Percentiles rank a stretch among this genome's conserved stretches.
These are phyloP conservation scores for Chaetomium sp. DNA, from an alignment of 2,329 filamentous ascomycete genomes.

Conservation along the genomic window DNA sequence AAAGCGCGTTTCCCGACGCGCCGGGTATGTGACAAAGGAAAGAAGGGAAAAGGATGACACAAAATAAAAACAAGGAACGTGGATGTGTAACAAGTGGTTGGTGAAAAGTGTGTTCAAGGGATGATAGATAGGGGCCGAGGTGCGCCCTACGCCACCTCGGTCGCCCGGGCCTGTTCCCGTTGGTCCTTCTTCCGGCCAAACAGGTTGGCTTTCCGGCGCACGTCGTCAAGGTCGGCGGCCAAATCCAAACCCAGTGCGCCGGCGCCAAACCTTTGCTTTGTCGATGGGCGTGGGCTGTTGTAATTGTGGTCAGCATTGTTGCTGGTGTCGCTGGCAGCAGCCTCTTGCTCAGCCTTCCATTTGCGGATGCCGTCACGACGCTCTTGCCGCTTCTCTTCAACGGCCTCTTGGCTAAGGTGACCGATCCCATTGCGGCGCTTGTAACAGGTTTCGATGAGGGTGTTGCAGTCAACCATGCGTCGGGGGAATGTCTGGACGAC, in stretches of 20 bases:
- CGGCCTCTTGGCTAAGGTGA: conserved; percentile 71
- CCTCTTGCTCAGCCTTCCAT: conserved; percentile 40
- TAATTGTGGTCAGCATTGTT: too few relatives aligned
- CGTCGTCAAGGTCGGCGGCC: conserved; percentile 29
- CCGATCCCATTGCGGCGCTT: conserved; percentile 73
- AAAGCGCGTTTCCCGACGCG: conserved; percentile 11
- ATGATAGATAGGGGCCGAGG: conserved; percentile 22
- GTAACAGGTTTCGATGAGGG: conserved; percentile 76
- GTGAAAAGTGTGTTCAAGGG: conserved; percentile 4
- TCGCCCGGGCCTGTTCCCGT: conserved; percentile 24
- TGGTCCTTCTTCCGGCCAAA: conserved; percentile 39
- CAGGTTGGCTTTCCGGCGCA: conserved; percentile 38
- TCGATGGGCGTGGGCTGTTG: conserved; percentile 3
- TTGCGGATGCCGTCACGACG: conserved; percentile 44
- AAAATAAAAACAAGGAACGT: background rate
- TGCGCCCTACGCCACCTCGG: conserved; percentile 28
- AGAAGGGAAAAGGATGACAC: conserved; percentile 7
- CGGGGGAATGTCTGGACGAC: conserved; percentile 84
- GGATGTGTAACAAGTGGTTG: background rate
- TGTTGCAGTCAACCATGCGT: conserved; percentile 73
- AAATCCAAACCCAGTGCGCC: conserved; percentile 20
- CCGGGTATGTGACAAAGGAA: background rate
- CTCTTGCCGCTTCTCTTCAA: conserved; percentile 69
- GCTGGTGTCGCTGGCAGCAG: conserved; percentile 13
- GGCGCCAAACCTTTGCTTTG: conserved; percentile 21